phyloP scores from a whole-genome alignment of 2,329 filamentous ascomycete species.

The Emmonsia crescens region DNA sequence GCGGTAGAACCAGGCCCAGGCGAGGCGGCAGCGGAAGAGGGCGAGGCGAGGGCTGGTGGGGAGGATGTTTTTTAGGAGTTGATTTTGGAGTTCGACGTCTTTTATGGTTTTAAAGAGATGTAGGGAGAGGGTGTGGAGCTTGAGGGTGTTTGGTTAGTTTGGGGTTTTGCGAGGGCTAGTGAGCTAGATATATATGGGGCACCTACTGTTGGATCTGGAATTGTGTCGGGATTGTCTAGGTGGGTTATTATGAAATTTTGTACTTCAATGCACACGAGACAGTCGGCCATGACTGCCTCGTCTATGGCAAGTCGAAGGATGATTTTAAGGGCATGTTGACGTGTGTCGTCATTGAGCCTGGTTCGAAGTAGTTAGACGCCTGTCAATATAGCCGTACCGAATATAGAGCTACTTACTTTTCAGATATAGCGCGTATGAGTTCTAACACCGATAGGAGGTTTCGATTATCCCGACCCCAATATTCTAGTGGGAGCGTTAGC shows the following conservation, averaged over 20 bases:
- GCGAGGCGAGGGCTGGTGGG: constrained; percentile 28
- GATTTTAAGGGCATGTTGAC: constrained; percentile 22
- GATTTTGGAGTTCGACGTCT: constrained; percentile 29
- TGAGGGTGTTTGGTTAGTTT: constrained; percentile 14
- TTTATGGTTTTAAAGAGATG: constrained; percentile 26
- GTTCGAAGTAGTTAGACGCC: constrained; percentile 1
- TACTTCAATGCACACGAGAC: constrained; percentile 21
- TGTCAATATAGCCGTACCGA: constrained; percentile 1
- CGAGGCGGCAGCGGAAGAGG: constrained; percentile 32
- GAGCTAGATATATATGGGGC: constrained; percentile 9
- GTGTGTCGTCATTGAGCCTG: constrained; percentile 26
- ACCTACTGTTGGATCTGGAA: constrained; percentile 9
- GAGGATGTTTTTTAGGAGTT: constrained; percentile 30
- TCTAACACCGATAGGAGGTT: constrained; percentile 26
- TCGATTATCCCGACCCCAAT: constrained; percentile 11
- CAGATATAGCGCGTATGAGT: constrained; percentile 22
- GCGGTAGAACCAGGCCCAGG: constrained; percentile 25
- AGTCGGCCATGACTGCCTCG: constrained; percentile 21
- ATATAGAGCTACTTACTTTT: constrained; percentile 17
- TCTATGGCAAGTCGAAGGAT: constrained; percentile 30
- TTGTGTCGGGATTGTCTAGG: constrained; percentile 9
- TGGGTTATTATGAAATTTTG: constrained; percentile 25
- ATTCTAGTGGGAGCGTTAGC: constrained; percentile 5
- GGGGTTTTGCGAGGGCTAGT: neutral
- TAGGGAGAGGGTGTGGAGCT: constrained; percentile 23